Percentiles rank a stretch among this genome's conserved stretches.
phyloP scores from a whole-genome alignment of 257 asterid genomes.

The Lithospermum erythrorhizon region DNA sequence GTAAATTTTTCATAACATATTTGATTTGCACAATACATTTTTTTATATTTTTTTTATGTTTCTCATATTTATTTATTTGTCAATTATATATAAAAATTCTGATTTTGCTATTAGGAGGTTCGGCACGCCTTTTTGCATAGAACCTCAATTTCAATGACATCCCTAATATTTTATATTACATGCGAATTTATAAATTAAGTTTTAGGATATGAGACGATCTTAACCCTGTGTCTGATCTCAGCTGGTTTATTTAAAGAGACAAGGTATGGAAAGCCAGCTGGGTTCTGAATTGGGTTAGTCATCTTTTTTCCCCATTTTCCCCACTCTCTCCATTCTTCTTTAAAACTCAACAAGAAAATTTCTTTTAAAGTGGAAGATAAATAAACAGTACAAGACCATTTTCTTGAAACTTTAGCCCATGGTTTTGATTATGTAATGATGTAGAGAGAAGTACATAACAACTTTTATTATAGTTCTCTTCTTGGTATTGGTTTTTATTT shows the following conservation, averaged over 20 bases:
- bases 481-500: background rate
- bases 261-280: slow-evolving; percentile 1
- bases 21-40: too few species aligned
- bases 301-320: background rate
- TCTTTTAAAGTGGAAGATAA: background rate
- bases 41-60: too few species aligned
- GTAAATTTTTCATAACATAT: too few species aligned
- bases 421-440: slow-evolving; percentile 1
- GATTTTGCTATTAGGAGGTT: too few species aligned
- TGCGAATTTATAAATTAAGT: too few species aligned
- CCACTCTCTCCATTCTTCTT: background rate
- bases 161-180: too few species aligned
- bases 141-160: too few species aligned
- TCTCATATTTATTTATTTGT: too few species aligned
- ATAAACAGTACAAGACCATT: background rate
- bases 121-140: too few species aligned
- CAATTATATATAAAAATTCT: too few species aligned
- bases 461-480: background rate
- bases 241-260: slow-evolving; percentile 1
- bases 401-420: background rate
- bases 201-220: too few species aligned
- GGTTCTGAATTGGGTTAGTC: background rate
- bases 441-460: background rate
- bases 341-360: background rate
- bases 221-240: slow-evolving; percentile 1